phyloP scores from a whole-genome alignment of 257 asterid genomes.

The Ligustrum vulgare region DNA sequence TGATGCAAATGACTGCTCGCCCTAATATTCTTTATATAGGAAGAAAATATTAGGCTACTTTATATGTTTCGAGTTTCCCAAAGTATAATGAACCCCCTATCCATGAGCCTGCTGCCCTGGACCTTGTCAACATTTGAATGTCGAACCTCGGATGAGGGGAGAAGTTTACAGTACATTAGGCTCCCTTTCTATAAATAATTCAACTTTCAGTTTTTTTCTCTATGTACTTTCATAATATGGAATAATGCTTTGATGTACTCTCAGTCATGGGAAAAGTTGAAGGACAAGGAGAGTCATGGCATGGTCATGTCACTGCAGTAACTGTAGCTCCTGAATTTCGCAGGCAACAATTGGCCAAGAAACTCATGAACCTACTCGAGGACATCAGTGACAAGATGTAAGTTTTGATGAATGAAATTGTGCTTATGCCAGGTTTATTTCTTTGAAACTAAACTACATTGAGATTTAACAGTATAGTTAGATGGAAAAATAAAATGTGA shows the following conservation, averaged over 20 bases:
- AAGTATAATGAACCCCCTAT: no score
- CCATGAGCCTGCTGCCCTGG: no score
- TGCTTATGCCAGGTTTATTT: neutral
- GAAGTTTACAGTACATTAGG: neutral
- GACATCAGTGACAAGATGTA: conserved; percentile 91
- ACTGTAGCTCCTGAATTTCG: conserved; percentile 92
- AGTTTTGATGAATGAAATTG: conserved; percentile 21
- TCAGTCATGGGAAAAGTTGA: conserved; percentile 98
- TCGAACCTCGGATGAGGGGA: no score
- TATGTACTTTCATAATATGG: neutral
- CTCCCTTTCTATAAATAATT: neutral
- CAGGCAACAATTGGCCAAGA: conserved; percentile 93
- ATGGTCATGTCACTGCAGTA: conserved; percentile 96
- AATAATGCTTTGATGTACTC: conserved; percentile 15
- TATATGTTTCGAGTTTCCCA: no score
- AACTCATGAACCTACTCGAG: conserved; percentile 88
- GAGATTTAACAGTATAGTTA: neutral
- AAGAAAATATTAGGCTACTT: no score
- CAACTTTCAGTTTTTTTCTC: neutral
- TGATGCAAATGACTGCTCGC: no score
- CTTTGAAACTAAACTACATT: neutral
- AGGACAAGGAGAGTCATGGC: conserved; percentile 99
- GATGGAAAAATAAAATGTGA: neutral
- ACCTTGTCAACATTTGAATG: no score
- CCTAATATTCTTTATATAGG: no score